Conservation (phyloP, 139 green algal genomes). For the Nannochloris sp. region DNA sequence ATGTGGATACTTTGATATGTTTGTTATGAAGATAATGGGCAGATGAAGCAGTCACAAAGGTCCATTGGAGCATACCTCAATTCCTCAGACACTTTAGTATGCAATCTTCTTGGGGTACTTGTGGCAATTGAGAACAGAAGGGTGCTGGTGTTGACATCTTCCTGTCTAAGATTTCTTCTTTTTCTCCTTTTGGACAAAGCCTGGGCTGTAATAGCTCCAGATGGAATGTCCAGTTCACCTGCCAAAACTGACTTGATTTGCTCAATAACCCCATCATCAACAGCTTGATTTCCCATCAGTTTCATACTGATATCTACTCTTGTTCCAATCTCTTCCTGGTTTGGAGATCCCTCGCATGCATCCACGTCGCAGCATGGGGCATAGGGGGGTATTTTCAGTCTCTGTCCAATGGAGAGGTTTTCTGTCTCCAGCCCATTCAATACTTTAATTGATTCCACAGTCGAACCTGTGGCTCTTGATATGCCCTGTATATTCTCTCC, state of each 20-base stretch:
- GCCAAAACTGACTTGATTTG: background rate
- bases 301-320: slow-evolving; percentile 1
- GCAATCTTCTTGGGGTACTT: too few species aligned
- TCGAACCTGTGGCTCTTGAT: background rate
- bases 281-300: too few species aligned
- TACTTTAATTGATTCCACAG: background rate
- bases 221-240: background rate
- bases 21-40: slow-evolving; percentile 2
- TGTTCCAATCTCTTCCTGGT: background rate
- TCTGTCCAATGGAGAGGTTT: background rate
- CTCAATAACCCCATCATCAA: too few species aligned
- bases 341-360: background rate
- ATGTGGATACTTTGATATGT: too few species aligned
- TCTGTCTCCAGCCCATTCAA: background rate
- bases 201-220: background rate
- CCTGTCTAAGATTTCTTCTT: too few species aligned
- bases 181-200: background rate
- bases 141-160: too few species aligned
- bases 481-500: background rate
- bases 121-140: too few species aligned
- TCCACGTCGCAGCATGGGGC: slow-evolving; percentile 5
- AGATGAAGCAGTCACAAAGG: too few species aligned
- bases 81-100: too few species aligned
- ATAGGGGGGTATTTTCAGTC: slow-evolving; percentile 10
- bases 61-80: too few species aligned